Percentiles rank a stretch among this genome's conserved stretches.
These are phyloP conservation scores for Populus hybrid DNA, from an alignment of 441 rosid genomes.

Conservation along the genomic window DNA sequence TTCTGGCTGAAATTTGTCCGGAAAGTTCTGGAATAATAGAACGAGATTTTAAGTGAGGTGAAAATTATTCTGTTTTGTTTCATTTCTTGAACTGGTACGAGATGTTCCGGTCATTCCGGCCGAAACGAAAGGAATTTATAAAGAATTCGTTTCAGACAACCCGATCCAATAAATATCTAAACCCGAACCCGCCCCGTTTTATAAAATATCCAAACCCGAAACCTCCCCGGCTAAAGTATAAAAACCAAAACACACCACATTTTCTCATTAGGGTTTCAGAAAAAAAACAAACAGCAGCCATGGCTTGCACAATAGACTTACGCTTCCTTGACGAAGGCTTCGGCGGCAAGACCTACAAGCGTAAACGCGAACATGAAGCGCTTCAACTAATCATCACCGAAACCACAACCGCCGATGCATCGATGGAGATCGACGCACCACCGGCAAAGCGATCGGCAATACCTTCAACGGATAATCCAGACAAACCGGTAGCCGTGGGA, in stretches of 20 bases:
- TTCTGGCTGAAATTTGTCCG: too few species aligned
- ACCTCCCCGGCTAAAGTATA: background rate
- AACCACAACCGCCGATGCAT: constrained; percentile 23
- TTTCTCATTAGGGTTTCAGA: constrained; percentile 8
- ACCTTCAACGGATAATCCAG: constrained; percentile 59
- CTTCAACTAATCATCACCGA: constrained; percentile 21
- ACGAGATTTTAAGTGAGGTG: background rate
- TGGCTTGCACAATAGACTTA: constrained; percentile 92
- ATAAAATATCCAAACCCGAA: background rate
- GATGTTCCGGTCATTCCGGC: too few species aligned
- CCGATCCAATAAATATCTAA: background rate
- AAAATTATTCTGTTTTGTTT: constrained; percentile 34
- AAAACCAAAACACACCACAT: background rate
- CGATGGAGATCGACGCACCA: constrained; percentile 73
- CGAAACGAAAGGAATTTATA: too few species aligned
- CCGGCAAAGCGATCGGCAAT: constrained; percentile 76
- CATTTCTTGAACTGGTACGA: too few species aligned
- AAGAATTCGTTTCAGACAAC: background rate
- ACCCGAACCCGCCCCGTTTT: background rate
- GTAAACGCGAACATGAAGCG: constrained; percentile 58
- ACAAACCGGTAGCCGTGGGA: constrained; percentile 56
- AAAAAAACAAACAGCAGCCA: constrained; percentile 10
- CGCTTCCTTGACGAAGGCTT: constrained; percentile 86
- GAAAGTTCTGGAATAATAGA: too few species aligned
- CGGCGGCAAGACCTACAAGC: constrained; percentile 90